A percentile compares a stretch with the other conserved stretches of the same genome.
These are phyloP conservation scores for Scheffersomyces coipomensis DNA, from an alignment of 805 yeast genomes.

Conservation along the genomic window DNA sequence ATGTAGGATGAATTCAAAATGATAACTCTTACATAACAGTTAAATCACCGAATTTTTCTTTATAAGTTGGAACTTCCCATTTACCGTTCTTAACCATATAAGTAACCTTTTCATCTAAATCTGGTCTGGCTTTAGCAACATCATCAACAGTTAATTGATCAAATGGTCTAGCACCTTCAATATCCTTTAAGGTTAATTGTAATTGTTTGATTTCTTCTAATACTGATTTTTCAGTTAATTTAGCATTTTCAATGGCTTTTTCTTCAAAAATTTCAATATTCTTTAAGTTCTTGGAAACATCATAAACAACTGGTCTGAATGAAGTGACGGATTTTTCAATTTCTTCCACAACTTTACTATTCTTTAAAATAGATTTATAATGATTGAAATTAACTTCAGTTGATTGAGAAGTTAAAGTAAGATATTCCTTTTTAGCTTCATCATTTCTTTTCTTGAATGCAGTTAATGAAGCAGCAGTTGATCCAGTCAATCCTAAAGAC, in stretches of 20 bases:
- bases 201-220: slow-evolving; percentile 81
- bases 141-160: slow-evolving; percentile 96
- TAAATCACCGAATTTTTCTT: slow-evolving; percentile 96
- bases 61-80: slow-evolving; percentile 98
- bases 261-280: slow-evolving; percentile 91
- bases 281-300: slow-evolving; percentile 85
- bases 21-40: slow-evolving; percentile 78
- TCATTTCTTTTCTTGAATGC: slow-evolving; percentile 98
- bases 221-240: slow-evolving; percentile 87
- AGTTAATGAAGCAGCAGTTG: slow-evolving; percentile 83
- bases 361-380: slow-evolving; percentile 80
- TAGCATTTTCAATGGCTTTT: slow-evolving; percentile 94
- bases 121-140: slow-evolving; percentile 93
- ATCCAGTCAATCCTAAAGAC: slow-evolving; percentile 87
- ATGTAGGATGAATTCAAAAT: neutral
- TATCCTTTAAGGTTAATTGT: slow-evolving; percentile 85
- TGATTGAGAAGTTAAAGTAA: slow-evolving; percentile 69
- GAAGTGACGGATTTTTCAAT: slow-evolving; percentile 72
- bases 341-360: slow-evolving; percentile 74
- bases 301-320: slow-evolving; percentile 83
- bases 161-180: slow-evolving; percentile 96
- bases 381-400: slow-evolving; percentile 76
- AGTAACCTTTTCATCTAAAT: slow-evolving; percentile 91
- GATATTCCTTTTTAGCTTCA: slow-evolving; percentile 85
- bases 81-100: slow-evolving; percentile 95